Evolutionary conservation across 2,329 filamentous ascomycete species (phyloP).

Genomic region (Tolypocladium ovalisporum): DNA sequence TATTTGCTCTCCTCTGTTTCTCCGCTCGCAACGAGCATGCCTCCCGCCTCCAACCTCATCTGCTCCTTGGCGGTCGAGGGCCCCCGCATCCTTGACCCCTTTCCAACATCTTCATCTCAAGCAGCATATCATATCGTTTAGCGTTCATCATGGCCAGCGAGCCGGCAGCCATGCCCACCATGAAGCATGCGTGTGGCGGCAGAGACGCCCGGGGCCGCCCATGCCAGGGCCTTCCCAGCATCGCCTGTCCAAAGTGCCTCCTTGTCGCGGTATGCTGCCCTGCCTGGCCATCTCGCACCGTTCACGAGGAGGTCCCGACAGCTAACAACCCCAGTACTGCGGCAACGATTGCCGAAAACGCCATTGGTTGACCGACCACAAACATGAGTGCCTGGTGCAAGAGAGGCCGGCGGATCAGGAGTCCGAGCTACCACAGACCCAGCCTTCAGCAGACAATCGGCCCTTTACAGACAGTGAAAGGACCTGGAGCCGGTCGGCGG

Average conservation of each 20-base stretch:
- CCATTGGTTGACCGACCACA: slow-evolving; percentile 5
- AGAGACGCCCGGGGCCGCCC: neutral
- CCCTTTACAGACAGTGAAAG: too few species aligned
- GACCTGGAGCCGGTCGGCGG: slow-evolving; percentile 11
- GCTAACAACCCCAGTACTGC: slow-evolving; percentile 10
- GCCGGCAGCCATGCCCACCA: neutral
- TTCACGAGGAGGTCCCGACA: neutral
- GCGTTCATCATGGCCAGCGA: neutral
- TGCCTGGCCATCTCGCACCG: neutral
- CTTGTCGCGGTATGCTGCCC: slow-evolving; percentile 9
- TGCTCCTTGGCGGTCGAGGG: neutral
- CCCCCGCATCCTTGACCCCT: neutral
- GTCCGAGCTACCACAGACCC: too few species aligned
- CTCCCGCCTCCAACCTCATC: neutral
- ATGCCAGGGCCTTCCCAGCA: slow-evolving; percentile 2
- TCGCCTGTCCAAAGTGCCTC: slow-evolving; percentile 9
- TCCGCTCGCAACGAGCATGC: neutral
- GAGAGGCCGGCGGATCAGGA: too few species aligned
- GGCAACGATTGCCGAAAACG: slow-evolving; percentile 6
- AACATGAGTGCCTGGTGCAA: slow-evolving; percentile 1
- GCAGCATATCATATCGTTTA: neutral
- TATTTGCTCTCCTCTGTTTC: neutral
- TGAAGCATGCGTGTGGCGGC: slow-evolving; percentile 5
- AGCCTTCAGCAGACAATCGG: too few species aligned
- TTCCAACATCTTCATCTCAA: neutral